Percentiles rank a stretch among this genome's conserved stretches.
These are phyloP conservation scores for Chlorella sp. DNA, from an alignment of 139 green algal species.

Conservation along the genomic window DNA sequence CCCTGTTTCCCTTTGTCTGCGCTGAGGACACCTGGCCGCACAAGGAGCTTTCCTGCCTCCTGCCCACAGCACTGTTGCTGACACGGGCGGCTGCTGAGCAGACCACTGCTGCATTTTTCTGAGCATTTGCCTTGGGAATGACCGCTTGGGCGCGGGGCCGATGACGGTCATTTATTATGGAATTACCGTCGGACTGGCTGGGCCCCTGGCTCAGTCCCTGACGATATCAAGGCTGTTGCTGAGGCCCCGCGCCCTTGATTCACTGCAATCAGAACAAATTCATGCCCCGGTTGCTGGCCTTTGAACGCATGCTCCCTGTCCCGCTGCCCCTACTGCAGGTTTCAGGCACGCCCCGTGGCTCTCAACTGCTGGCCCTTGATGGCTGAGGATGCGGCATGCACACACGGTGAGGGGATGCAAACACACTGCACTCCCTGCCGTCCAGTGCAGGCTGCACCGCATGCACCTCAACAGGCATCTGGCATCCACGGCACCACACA, in stretches of 20 bases:
- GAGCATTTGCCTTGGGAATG: background rate
- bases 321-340: too few species aligned
- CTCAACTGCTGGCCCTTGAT: too few species aligned
- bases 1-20: background rate
- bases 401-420: too few species aligned
- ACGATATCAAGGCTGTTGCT: slow-evolving; percentile 9
- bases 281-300: background rate
- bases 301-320: background rate
- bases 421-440: too few species aligned
- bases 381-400: too few species aligned
- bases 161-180: background rate
- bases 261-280: too few species aligned
- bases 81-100: slow-evolving; percentile 7
- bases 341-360: too few species aligned
- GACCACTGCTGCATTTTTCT: background rate
- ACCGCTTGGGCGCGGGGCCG: background rate
- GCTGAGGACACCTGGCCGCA: background rate
- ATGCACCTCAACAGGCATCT: background rate
- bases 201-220: background rate
- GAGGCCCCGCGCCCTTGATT: background rate
- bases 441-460: too few species aligned
- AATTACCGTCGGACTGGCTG: background rate
- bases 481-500: background rate
- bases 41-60: slow-evolving; percentile 19
- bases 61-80: background rate